These are phyloP conservation scores for Huiozyma sinensis DNA, from an alignment of 805 yeast genomes.

Conservation along the genomic window DNA sequence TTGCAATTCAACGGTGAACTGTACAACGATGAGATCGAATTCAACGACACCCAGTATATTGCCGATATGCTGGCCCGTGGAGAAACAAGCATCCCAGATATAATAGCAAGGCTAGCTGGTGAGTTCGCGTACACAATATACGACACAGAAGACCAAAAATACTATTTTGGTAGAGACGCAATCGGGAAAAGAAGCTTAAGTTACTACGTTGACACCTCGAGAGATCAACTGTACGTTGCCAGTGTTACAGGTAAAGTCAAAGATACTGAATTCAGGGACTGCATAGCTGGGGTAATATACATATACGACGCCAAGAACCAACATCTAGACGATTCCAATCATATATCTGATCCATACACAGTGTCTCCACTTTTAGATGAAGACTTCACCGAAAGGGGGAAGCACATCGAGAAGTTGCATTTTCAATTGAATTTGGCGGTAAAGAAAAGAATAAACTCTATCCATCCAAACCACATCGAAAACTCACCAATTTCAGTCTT, in stretches of 20 bases:
- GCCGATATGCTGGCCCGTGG: constrained; percentile 24
- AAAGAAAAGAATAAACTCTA: constrained; percentile 42
- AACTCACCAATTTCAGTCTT: constrained; percentile 44
- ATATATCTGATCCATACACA: constrained; percentile 9
- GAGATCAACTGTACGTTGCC: constrained; percentile 36
- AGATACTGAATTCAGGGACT: constrained; percentile 31
- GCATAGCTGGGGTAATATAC: constrained; percentile 43
- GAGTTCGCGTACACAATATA: constrained; percentile 63
- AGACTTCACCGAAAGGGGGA: constrained; percentile 4
- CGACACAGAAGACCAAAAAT: constrained; percentile 30
- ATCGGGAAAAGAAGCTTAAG: constrained; percentile 75
- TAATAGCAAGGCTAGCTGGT: constrained; percentile 48
- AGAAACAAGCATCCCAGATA: constrained; percentile 30
- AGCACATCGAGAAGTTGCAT: constrained; percentile 17
- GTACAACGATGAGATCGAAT: constrained; percentile 47
- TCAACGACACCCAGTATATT: constrained; percentile 57
- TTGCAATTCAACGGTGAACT: constrained; percentile 89
- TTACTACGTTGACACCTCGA: constrained; percentile 25
- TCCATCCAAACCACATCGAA: constrained; percentile 42
- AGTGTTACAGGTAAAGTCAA: constrained; percentile 29
- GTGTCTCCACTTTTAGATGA: constrained; percentile 18
- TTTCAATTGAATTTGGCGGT: constrained; percentile 32
- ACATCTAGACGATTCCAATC: constrained; percentile 10
- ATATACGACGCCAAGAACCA: constrained; percentile 27
- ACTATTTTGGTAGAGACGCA: constrained; percentile 76